phyloP scores from a whole-genome alignment of 2,329 filamentous ascomycete species.

The Thermoascus crustaceus region DNA sequence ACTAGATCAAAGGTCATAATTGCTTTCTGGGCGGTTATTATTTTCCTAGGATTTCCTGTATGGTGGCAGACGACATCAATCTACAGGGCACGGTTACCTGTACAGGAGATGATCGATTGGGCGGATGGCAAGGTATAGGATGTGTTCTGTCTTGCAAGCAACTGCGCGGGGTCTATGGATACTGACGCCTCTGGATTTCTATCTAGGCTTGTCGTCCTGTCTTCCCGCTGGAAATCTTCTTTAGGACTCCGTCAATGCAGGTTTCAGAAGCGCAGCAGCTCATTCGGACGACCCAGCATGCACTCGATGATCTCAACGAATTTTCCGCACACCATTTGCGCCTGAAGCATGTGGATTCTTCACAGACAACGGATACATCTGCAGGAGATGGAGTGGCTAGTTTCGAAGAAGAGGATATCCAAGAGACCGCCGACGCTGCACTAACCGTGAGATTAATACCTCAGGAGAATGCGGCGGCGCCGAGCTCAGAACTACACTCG shows the following conservation, averaged over 20 bases:
- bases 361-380: conserved; percentile 12
- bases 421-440: conserved; percentile 42
- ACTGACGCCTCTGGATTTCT: too few species aligned
- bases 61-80: conserved; percentile 96
- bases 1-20: conserved; percentile 67
- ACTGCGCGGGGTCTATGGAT: too few species aligned
- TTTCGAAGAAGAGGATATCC: conserved; percentile 5
- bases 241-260: conserved; percentile 61
- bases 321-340: conserved; percentile 78
- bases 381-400: conserved; percentile 5
- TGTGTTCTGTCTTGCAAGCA: conserved; percentile 5
- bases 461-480: conserved; percentile 35
- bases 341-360: conserved; percentile 50
- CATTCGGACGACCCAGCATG: conserved; percentile 72
- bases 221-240: conserved; percentile 74
- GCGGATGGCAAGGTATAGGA: conserved; percentile 69
- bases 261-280: conserved; percentile 63
- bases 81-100: conserved; percentile 73
- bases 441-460: conserved; percentile 64
- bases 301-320: conserved; percentile 77
- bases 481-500: conserved; percentile 57
- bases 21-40: conserved; percentile 84
- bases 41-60: conserved; percentile 78
- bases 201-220: conserved; percentile 73
- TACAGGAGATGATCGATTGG: conserved; percentile 84